Base-by-base conservation (phyloP, 2,329 filamentous ascomycete species). In the Aspergillus texensis region DNA sequence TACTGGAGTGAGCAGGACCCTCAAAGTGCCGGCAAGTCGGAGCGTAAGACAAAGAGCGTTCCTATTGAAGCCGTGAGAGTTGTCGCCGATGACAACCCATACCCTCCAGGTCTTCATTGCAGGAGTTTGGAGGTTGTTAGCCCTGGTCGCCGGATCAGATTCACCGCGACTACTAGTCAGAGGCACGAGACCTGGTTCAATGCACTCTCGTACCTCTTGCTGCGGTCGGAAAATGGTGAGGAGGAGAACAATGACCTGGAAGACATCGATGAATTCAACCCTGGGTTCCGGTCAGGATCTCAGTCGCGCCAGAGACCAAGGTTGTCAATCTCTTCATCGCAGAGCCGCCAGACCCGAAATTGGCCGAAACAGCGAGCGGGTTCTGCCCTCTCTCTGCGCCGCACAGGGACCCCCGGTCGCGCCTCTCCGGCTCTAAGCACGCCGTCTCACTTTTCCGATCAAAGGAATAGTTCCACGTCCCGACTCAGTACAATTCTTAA, bases 141-240 rank as follows among this genome's bases (percentile, higher is more conserved):
- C 1, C 94, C 94, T 24, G 93, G 94, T 57, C 89, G 95, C 68
- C 89, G 89, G 19, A 88, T 99, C 79, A 94, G 97, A 78, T 96
- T 99, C 69, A 99, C 95, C 1, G 96, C 94, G 66, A 89, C 92
- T 2, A 99, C 95, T 3, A 91, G 93, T 43, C 93, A 97, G 76
- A 87, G 95, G 65, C 95, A 99, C 74, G 95, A 99, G 81, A 98
- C 94, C 0, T 99, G 95, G 95, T 97, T 95, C 84, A 98, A 98
- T 74, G 94, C 95, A 0, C 84, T 99, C 60, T 96, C 93, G 1
- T 99, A 99, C 76, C 86, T 99, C 16, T 85, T 98, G 41, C 85
- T 97, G 34, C 89, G 94, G 53, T 84, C 88, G 30, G 78, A 84
- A 19, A 81, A 82, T 55, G 78, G 85, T 24, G 89, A 90, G 43